Evolutionary conservation across 257 asterid species (phyloP), one percentile per base, ranked within the genome.

Genomic region (Gentiana straminea): DNA sequence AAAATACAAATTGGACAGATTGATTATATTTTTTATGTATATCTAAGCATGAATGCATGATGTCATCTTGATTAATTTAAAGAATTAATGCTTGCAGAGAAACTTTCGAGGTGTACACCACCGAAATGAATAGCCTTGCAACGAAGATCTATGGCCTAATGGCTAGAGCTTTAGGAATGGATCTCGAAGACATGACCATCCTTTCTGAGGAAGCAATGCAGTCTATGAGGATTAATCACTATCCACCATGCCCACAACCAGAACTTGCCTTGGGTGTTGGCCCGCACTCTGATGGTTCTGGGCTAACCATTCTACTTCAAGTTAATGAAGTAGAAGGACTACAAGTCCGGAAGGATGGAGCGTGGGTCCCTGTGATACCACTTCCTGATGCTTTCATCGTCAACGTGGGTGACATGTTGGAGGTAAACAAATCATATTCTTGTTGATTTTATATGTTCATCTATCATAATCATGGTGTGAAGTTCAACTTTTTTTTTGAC

Each of bases 81-180:
- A 39, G 7, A 33, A 10, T 11, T 36, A 46, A 48, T 5, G 43
- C 8, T 32, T 58, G 12, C 67, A 84, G 90, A 73, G 78, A 67
- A 32, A 71, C 84, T 2, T 62, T 77, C n/a, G 92, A 84, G 13
- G 64, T 57, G 5, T 84, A 84, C 55, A 56, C 79, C 32, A 48
- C 33, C 1, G 82, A 75, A 34, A 4, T 82, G 63, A 70, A 70
- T 49, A 41, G 5, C 2, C 70, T 84, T 1, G 82, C 74, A 10
- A 33, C 62, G 70, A 78, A 79, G 69, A 60, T 84, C 2, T 58
- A 77, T 12, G 3, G 15, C 6, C 64, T 38, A 24, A 62, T 79
- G 66, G 77, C 77, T 0, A 80, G 60, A 68, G 88, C 66, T 7
- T 13, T 82, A 55, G n/a, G 69, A 0, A 76, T 79, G 66, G 63